phyloP scores from a whole-genome alignment of 2,329 filamentous ascomycete genomes.

The Alternaria conjuncta region DNA sequence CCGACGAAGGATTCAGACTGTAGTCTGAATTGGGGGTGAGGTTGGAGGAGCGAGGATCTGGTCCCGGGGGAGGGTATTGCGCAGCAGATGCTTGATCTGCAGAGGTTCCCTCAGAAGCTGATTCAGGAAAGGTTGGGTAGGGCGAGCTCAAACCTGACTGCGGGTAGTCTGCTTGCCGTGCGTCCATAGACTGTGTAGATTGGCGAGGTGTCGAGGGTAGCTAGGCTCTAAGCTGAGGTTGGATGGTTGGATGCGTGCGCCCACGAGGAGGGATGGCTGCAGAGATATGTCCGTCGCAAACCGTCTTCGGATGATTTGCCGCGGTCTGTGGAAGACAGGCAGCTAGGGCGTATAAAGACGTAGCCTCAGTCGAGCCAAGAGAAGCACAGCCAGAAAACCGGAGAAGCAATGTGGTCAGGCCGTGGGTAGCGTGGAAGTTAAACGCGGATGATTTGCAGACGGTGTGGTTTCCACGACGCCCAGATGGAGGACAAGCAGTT shows the following conservation, averaged over 20 bases:
- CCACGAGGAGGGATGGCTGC: conserved; percentile 53
- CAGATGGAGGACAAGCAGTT: conserved; percentile 47
- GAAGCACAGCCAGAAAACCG: conserved; percentile 46
- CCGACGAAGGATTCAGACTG: conserved; percentile 75
- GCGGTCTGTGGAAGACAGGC: conserved; percentile 41
- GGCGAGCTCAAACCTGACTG: conserved; percentile 63
- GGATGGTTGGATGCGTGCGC: conserved; percentile 40
- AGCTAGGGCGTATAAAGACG: conserved; percentile 29
- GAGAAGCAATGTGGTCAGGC: conserved; percentile 45
- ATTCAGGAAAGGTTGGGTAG: conserved; percentile 60
- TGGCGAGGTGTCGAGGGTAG: conserved; percentile 36
- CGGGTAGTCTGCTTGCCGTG: conserved; percentile 59
- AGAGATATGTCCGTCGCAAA: conserved; percentile 56
- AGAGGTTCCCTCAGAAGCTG: conserved; percentile 81
- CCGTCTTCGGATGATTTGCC: conserved; percentile 48
- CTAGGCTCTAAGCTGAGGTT: conserved; percentile 48
- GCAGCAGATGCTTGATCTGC: conserved; percentile 95
- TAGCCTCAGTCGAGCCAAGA: conserved; percentile 38
- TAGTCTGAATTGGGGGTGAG: conserved; percentile 91
- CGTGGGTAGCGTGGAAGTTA: conserved; percentile 53
- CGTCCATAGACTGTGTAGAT: conserved; percentile 60
- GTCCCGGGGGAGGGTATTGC: conserved; percentile 78
- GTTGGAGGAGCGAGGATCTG: conserved; percentile 76
- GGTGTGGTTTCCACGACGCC: conserved; percentile 47
- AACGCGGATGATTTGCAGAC: conserved; percentile 58